Evolutionary conservation across 352 stramenopile genomes (phyloP), one percentile per base, ranked within the genome.

Genomic region (Peronosclerospora sorghi): DNA sequence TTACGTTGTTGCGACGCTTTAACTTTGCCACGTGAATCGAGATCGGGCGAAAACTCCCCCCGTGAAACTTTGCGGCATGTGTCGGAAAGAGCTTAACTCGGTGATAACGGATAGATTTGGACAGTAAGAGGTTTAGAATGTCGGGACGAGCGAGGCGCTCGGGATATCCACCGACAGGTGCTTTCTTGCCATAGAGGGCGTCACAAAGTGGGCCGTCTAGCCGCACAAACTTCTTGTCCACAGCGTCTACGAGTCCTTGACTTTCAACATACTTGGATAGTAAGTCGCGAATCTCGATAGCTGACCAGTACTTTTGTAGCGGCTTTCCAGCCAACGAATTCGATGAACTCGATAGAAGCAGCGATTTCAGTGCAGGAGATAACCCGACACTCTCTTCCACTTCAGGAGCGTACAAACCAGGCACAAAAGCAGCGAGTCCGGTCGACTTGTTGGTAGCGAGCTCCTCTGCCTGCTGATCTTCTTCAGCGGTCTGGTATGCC

Each of bases 1-100:
- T 73, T 8, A 72, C 80, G 44, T 66, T 86, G n/a, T 59, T 68
- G 35, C 82, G 72, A n/a, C 70, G 61, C 53, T 92, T 92, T 7
- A 71, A 62, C 13, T 73, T 61, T 32, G 84, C 69, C 1, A 69
- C 72, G 20, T 75, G 62, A 53, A 92, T 82, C 30, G 69, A 41
- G 35, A 92, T 72, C 35, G 74, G 73, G 5, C 63, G 62, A 5
- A 86, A 44, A 14, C 62, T 65, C 0, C 79, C 78, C 8, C 56
- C 73, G 34, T 70, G 53, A 20, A 85, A 72, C 41, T 73, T 80
- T 0, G 71, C 62, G 9, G 83, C 70, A 34, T 89, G 77, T 6
- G 62, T 76, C 1, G 74, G 73, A 43, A 74, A 88, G 9, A 92
- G 49, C 15, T 68, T 75, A 18, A 92, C 61, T 30, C 68, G 67